These are phyloP conservation scores for Stagonosporopsis cucurbitacearum DNA, from an alignment of 2,329 filamentous ascomycete species.

Conservation along the genomic window DNA sequence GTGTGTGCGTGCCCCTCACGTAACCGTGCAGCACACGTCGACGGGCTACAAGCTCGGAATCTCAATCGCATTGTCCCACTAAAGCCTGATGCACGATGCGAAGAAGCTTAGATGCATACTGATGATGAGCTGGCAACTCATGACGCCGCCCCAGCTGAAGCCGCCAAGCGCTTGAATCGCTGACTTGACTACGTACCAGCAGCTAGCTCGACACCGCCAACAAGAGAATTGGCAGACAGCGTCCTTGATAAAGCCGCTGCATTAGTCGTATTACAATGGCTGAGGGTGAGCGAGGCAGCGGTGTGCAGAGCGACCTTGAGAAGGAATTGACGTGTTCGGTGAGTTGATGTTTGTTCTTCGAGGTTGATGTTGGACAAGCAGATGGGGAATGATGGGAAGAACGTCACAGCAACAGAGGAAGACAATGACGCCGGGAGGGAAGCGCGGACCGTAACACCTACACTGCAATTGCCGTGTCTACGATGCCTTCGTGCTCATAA, in stretches of 20 bases:
- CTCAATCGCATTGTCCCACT: slow-evolving; percentile 16
- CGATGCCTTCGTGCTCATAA: slow-evolving; percentile 1
- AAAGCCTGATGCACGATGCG: slow-evolving; percentile 15
- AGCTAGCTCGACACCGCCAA: slow-evolving; percentile 16
- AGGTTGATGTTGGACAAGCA: slow-evolving; percentile 17
- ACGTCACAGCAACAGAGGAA: slow-evolving; percentile 1
- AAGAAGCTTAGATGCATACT: slow-evolving; percentile 13
- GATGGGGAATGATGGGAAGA: slow-evolving; percentile 7
- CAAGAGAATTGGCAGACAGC: slow-evolving; percentile 5
- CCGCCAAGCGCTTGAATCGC: slow-evolving; percentile 20
- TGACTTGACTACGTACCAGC: slow-evolving; percentile 13
- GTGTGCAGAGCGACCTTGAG: slow-evolving; percentile 73
- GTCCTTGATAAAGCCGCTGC: slow-evolving; percentile 4
- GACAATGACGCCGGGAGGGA: not conserved
- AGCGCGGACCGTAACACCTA: not conserved
- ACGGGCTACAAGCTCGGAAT: slow-evolving; percentile 12
- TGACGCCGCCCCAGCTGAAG: slow-evolving; percentile 19
- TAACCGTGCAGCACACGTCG: slow-evolving; percentile 21
- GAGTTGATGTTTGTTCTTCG: slow-evolving; percentile 53
- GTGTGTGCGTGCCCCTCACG: slow-evolving; percentile 19
- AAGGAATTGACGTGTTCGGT: slow-evolving; percentile 95
- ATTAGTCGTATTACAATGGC: slow-evolving; percentile 35
- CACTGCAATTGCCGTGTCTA: not conserved
- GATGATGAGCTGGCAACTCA: slow-evolving; percentile 21
- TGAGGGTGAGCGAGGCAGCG: slow-evolving; percentile 44